Evolutionary conservation across 306 rosid species (phyloP).

Genomic region (Coriaria nepalensis): DNA sequence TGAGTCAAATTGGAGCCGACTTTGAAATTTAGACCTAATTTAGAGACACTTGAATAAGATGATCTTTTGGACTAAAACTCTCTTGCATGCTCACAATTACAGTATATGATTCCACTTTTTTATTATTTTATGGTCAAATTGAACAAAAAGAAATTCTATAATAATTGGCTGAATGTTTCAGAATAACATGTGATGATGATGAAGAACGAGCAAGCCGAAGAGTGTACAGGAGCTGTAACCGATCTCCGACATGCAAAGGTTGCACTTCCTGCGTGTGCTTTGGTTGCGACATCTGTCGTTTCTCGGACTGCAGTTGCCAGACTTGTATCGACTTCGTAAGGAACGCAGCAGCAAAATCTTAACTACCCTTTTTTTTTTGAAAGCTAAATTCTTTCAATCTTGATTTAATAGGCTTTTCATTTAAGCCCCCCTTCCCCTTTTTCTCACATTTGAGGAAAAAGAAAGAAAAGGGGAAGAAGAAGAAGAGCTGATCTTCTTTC

Average conservation of each 20-base stretch:
- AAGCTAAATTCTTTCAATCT: constrained; percentile 3
- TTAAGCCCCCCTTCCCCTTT: constrained; percentile 1
- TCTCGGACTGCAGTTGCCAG: constrained; percentile 95
- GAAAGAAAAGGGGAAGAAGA: not conserved
- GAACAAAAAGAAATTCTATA: not conserved
- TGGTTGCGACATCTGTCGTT: constrained; percentile 78
- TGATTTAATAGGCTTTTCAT: not conserved
- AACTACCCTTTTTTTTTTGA: constrained; percentile 15
- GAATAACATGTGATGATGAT: constrained; percentile 71
- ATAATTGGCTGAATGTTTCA: constrained; percentile 16
- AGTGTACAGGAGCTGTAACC: constrained; percentile 74
- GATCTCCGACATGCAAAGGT: constrained; percentile 80
- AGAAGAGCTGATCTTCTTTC: not conserved
- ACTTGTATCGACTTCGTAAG: constrained; percentile 85
- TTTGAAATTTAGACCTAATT: too few species aligned
- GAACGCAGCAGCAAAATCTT: constrained; percentile 38
- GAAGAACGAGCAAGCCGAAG: constrained; percentile 87
- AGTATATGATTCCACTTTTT: too few species aligned
- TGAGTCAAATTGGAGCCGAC: too few species aligned
- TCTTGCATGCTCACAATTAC: not conserved
- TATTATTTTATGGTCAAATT: too few species aligned
- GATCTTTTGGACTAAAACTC: not conserved
- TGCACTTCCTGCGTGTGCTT: constrained; percentile 97
- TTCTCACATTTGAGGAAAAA: constrained; percentile 5
- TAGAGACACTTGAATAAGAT: too few species aligned